phyloP scores from a whole-genome alignment of 192 early-diverging fungal genomes.

The Coemansia biformis region DNA sequence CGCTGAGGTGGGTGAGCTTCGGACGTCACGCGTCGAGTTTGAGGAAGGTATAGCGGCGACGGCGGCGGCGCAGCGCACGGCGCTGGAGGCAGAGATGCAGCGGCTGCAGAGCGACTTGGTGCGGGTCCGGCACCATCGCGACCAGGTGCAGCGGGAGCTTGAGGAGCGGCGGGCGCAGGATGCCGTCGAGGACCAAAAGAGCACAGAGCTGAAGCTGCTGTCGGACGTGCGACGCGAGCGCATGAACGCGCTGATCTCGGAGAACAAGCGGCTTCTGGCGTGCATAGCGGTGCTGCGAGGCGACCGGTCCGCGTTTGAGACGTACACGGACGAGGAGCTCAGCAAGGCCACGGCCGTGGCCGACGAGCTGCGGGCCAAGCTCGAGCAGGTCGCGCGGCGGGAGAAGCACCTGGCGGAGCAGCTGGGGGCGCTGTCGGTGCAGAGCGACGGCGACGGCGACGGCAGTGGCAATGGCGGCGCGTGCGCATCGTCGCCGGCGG shows the following conservation, averaged over 20 bases:
- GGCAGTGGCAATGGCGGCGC: not conserved
- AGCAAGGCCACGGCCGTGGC: slow-evolving; percentile 46
- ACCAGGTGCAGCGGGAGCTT: slow-evolving; percentile 49
- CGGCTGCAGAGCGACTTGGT: slow-evolving; percentile 52
- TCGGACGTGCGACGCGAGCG: slow-evolving; percentile 53
- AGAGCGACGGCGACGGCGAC: slow-evolving; percentile 29
- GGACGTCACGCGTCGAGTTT: slow-evolving; percentile 31
- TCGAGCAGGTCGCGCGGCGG: slow-evolving; percentile 48
- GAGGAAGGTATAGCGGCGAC: slow-evolving; percentile 39
- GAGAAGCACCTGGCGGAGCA: slow-evolving; percentile 48
- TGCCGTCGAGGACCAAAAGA: slow-evolving; percentile 41
- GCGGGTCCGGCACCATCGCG: slow-evolving; percentile 53
- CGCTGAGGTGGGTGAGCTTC: slow-evolving; percentile 42
- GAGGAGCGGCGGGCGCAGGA: slow-evolving; percentile 47
- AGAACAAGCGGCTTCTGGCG: slow-evolving; percentile 55
- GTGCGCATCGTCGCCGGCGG: slow-evolving; percentile 11
- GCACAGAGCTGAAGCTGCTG: slow-evolving; percentile 48
- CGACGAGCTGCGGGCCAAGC: slow-evolving; percentile 49
- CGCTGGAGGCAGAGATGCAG: slow-evolving; percentile 52
- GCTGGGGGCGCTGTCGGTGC: slow-evolving; percentile 34
- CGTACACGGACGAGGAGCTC: slow-evolving; percentile 51
- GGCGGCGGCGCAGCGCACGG: slow-evolving; percentile 36
- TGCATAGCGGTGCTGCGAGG: slow-evolving; percentile 50
- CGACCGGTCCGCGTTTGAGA: slow-evolving; percentile 50
- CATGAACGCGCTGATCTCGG: slow-evolving; percentile 54